phyloP scores from a whole-genome alignment of 768 basidiomycete species.

The Hydnum rufescens region DNA sequence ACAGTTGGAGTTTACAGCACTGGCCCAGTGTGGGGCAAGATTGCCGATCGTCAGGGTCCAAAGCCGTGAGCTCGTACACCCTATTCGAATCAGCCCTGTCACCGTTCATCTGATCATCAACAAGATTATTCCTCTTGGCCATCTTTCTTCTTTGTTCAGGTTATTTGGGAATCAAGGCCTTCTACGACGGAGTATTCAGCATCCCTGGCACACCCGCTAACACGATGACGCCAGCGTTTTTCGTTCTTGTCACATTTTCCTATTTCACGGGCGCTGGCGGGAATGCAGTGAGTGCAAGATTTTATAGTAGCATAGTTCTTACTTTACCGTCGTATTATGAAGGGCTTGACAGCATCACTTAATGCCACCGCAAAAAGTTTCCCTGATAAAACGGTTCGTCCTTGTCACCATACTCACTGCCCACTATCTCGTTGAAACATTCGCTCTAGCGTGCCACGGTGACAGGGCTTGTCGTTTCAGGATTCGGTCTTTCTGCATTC shows the following conservation, averaged over 20 bases:
- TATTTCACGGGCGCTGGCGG: slow-evolving; percentile 64
- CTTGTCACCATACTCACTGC: background rate
- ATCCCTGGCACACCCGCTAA: slow-evolving; percentile 19
- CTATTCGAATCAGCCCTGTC: background rate
- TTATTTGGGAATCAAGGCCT: slow-evolving; percentile 51
- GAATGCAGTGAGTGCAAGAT: slow-evolving; percentile 28
- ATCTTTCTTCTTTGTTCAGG: slow-evolving; percentile 44
- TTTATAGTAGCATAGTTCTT: background rate
- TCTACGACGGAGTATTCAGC: slow-evolving; percentile 35
- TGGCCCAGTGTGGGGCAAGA: slow-evolving; percentile 61
- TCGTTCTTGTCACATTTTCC: slow-evolving; percentile 37
- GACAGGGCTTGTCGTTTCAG: slow-evolving; percentile 63
- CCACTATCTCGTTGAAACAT: background rate
- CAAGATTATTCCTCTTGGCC: slow-evolving; percentile 26
- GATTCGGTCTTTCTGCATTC: slow-evolving; percentile 83
- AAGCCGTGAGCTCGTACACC: slow-evolving; percentile 20
- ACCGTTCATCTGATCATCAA: background rate
- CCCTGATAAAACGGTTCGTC: slow-evolving; percentile 42
- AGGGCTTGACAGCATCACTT: slow-evolving; percentile 42
- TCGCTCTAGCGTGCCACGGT: slow-evolving; percentile 42
- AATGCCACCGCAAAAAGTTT: slow-evolving; percentile 76
- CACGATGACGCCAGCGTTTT: slow-evolving; percentile 24
- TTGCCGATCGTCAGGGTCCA: slow-evolving; percentile 59
- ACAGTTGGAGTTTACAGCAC: slow-evolving; percentile 57
- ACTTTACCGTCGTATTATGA: background rate